Base-by-base conservation (phyloP, 2,329 filamentous ascomycete species). In the Fusarium guadeloupense region DNA sequence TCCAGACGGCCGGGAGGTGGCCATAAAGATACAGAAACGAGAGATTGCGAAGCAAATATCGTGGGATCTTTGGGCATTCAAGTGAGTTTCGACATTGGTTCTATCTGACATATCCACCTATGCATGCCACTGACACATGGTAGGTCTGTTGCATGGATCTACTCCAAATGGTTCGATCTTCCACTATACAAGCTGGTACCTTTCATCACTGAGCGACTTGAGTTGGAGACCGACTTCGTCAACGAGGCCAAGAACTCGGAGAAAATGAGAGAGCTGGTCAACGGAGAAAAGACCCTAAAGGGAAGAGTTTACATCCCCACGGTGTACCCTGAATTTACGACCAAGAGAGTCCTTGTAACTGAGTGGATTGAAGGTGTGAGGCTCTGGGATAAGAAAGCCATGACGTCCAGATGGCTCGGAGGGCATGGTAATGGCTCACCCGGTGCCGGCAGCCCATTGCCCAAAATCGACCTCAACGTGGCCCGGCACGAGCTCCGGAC, bases 341-440 rank as follows among this genome's bases (percentile, higher is more conserved):
- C 90, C 14, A 90, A 83, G 71, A 85, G 95, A 31, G 88, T 99
- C 42, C 89, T 99, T 80, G 96, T 93, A 1, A 93, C 94, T 0
- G 95, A 99, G 74, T 99, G 95, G 95, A 96, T 99, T 55, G 95
- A 99, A 76, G 95, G 95, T 7, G 87, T 96, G 3, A 85, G 93
- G 2, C 81, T 99, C 3, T 97, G 93, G 92, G 94, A 98, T 70
- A 96, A 96, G 74, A 87, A 91, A 53, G 83, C 89, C 47, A 89
- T 97, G 71, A 90, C 87, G 0, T 83, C 83, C 4, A 81, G 85
- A 5, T 98, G 95, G 94, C 78, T 88, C 31, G 93, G 93, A 19
- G 90, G 91, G 7, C 85, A 87, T 78, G 85, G 89, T 14, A 81
- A 85, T 58, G 92, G 91, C 5, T 94, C 90, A 21, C 90, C 92